phyloP scores from a whole-genome alignment of 495 filamentous ascomycete species.

The Annulohypoxylon stygium region DNA sequence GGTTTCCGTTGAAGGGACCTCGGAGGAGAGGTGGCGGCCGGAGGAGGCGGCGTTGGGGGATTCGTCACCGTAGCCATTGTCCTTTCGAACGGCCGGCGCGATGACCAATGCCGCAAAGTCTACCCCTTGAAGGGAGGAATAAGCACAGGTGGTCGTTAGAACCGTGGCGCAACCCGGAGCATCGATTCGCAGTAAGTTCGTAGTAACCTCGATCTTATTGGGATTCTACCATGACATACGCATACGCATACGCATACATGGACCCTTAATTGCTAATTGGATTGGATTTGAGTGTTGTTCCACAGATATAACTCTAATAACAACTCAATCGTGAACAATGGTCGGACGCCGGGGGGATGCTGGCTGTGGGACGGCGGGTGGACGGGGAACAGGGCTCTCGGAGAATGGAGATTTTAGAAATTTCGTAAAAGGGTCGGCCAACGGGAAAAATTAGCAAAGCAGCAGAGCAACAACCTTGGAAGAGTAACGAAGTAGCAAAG shows the following conservation, averaged over 20 bases:
- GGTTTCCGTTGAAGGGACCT: slow-evolving; percentile 60
- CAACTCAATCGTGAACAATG: slow-evolving; percentile 30
- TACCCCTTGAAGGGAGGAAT: slow-evolving; percentile 24
- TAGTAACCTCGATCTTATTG: slow-evolving; percentile 38
- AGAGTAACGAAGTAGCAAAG: too few species aligned
- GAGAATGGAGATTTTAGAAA: slow-evolving; percentile 24
- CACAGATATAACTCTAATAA: slow-evolving; percentile 44
- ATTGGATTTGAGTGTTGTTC: slow-evolving; percentile 37
- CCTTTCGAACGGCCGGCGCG: slow-evolving; percentile 33
- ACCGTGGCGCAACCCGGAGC: slow-evolving; percentile 27
- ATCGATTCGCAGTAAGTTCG: slow-evolving; percentile 41
- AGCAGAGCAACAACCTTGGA: too few species aligned
- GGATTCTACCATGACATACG: slow-evolving; percentile 38
- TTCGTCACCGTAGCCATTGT: slow-evolving; percentile 62
- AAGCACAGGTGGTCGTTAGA: slow-evolving; percentile 35
- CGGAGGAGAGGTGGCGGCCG: slow-evolving; percentile 50
- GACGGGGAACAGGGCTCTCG: slow-evolving; percentile 44
- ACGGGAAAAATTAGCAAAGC: slow-evolving; percentile 1
- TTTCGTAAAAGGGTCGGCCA: neutral
- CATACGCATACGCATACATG: slow-evolving; percentile 20
- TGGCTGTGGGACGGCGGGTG: slow-evolving; percentile 22
- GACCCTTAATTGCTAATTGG: slow-evolving; percentile 24
- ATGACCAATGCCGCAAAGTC: slow-evolving; percentile 32
- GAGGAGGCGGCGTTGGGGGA: slow-evolving; percentile 51
- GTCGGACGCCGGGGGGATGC: slow-evolving; percentile 39